phyloP scores from a whole-genome alignment of 768 basidiomycete species.

The Panellus pusillus region DNA sequence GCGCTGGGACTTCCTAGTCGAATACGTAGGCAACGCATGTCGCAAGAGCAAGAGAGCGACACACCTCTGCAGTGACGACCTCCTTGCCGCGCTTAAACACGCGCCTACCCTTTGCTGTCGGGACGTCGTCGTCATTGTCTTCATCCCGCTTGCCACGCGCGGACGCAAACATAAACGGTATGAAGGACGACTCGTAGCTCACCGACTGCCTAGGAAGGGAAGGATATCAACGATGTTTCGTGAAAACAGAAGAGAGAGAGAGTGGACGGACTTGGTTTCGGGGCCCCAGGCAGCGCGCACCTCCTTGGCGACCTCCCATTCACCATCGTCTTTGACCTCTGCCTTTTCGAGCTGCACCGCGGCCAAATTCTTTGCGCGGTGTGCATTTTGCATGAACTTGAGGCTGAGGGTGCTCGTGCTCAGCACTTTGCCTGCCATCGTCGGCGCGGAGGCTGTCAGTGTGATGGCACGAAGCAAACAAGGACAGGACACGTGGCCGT shows the following conservation, averaged over 20 bases:
- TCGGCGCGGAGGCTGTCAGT: neutral
- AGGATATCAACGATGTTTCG: neutral
- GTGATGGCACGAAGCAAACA: neutral
- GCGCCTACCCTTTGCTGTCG: conserved; percentile 46
- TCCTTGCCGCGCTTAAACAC: conserved; percentile 54
- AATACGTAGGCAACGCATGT: neutral
- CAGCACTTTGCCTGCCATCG: conserved; percentile 50
- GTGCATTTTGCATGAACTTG: conserved; percentile 74
- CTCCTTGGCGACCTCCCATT: conserved; percentile 62
- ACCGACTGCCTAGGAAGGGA: conserved; percentile 18
- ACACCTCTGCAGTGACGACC: conserved; percentile 29
- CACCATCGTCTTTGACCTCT: conserved; percentile 54
- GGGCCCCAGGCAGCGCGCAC: conserved; percentile 54
- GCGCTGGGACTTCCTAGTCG: too few species aligned
- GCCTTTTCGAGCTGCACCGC: conserved; percentile 52
- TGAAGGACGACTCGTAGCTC: conserved; percentile 60
- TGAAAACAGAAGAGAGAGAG: neutral
- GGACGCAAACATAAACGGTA: conserved; percentile 62
- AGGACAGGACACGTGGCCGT: too few species aligned
- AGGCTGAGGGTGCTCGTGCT: conserved; percentile 66
- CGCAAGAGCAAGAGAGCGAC: neutral
- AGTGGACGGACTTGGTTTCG: conserved; percentile 1
- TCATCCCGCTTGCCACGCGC: neutral
- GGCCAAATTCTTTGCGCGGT: conserved; percentile 51
- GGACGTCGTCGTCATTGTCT: conserved; percentile 17